These are phyloP conservation scores for Ettlia oleoabundans DNA, from an alignment of 139 green algal species.

Conservation along the genomic window DNA sequence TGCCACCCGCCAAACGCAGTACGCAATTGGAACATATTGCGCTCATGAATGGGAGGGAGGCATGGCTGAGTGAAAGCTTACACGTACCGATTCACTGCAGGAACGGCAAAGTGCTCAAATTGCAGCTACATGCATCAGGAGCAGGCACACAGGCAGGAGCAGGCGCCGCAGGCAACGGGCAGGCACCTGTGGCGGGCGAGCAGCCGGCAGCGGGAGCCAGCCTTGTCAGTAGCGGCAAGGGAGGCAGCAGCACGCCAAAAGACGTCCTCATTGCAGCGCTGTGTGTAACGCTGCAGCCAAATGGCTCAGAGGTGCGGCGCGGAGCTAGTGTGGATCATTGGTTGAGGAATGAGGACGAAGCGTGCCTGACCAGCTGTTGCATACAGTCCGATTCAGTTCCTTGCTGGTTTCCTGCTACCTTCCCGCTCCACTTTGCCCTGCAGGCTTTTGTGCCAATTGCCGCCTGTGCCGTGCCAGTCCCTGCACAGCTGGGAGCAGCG, in stretches of 20 bases:
- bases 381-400: too few relatives aligned
- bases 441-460: slow-evolving; percentile 19
- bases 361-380: neutral
- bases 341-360: neutral
- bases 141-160: too few relatives aligned
- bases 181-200: neutral
- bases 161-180: neutral
- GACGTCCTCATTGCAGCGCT: slow-evolving; percentile 6
- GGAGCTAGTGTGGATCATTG: too few relatives aligned
- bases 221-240: neutral
- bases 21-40: too few relatives aligned
- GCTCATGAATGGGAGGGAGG: neutral
- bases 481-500: neutral
- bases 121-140: neutral
- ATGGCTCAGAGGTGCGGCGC: neutral
- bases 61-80: neutral
- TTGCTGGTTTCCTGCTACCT: neutral
- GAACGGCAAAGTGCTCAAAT: neutral
- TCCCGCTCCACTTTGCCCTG: neutral
- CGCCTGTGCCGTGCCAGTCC: neutral
- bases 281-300: neutral
- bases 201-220: neutral
- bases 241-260: neutral
- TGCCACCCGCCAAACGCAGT: too few relatives aligned
- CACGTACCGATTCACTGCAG: neutral